Evolutionary conservation across 805 yeast genomes (phyloP), one percentile per base, ranked within the genome.

Genomic region (Wickerhamomyces bovis): DNA sequence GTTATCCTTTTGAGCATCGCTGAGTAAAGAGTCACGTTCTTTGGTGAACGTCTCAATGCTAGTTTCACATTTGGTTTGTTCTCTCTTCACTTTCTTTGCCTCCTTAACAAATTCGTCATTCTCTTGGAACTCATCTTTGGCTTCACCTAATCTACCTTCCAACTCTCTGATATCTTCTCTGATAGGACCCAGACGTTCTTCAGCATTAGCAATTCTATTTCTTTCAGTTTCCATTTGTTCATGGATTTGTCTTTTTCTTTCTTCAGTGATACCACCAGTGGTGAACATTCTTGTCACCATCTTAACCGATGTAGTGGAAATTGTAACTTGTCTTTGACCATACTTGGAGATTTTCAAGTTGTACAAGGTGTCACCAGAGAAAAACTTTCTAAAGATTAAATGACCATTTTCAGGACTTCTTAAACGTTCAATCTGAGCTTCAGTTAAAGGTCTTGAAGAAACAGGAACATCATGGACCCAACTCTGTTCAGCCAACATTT

Each of bases 391-490:
- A 52, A 87, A 77, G 1, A 70, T 64, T 1, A 77, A 60, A 8
- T 62, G 63, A 3, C 82, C 80, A 31, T 64, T 61, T 45, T 63
- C 21, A 19, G 46, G 72, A n/a, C 40, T 56, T 42, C 63, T 66
- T 45, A 74, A 62, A 39, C 44, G 52, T 16, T 68, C 65, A 31
- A 72, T 62, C 49, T 76, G 76, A 6, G 59, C 53, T 10, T 66
- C 64, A 10, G 71, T 55, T 35, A 83, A 60, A 2, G 72, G 75
- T n/a, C 60, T 65, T 15, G 68, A 63, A 0, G 86, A 60, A 6
- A 84, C 81, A 0, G 97, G 97, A 25, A 87, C 77, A 44, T 63
- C 61, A 51, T 79, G 73, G 16, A 80, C 61, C 40, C 75, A 71
- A 11, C 71, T 61, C 12, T 68, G 64, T 50, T 77, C 81, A 52